Evolutionary conservation across 768 basidiomycete species (phyloP).

Genomic region (Tremella mesenterica): DNA sequence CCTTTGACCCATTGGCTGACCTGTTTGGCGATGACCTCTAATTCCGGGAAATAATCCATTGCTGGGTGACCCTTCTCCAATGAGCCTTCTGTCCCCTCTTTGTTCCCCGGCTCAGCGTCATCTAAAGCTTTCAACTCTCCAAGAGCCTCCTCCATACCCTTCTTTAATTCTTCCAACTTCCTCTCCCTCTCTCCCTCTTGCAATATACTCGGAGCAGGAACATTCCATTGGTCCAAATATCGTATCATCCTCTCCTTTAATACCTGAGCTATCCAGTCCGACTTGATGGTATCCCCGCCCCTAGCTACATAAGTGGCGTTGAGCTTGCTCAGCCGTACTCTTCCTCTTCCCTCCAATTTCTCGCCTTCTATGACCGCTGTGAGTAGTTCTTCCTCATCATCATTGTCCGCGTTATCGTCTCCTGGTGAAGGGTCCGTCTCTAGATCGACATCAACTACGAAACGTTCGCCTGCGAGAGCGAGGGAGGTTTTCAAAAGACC

Average conservation of each 20-base stretch:
- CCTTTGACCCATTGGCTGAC: neutral
- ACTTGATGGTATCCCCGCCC: slow-evolving; percentile 15
- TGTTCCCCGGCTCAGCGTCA: slow-evolving; percentile 9
- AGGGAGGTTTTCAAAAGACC: slow-evolving; percentile 31
- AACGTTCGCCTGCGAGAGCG: slow-evolving; percentile 26
- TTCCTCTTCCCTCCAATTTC: slow-evolving; percentile 6
- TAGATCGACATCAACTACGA: slow-evolving; percentile 36
- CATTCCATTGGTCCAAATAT: slow-evolving; percentile 25
- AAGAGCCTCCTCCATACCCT: slow-evolving; percentile 13
- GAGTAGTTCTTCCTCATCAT: slow-evolving; percentile 5
- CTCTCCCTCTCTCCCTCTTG: slow-evolving; percentile 1
- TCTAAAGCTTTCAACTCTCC: slow-evolving; percentile 24
- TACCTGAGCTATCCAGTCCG: slow-evolving; percentile 12
- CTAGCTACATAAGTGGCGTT: slow-evolving; percentile 21
- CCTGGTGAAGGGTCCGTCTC: slow-evolving; percentile 19
- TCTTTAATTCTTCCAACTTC: slow-evolving; percentile 6
- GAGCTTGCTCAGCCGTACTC: slow-evolving; percentile 22
- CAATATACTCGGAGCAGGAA: neutral
- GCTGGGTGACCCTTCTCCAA: neutral
- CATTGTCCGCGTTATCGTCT: slow-evolving; percentile 18
- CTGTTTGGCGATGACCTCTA: slow-evolving; percentile 13
- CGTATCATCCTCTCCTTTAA: slow-evolving; percentile 10
- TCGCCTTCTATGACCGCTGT: neutral
- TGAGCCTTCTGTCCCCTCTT: slow-evolving; percentile 1
- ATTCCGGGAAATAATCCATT: slow-evolving; percentile 17